Evolutionary conservation across 2,329 filamentous ascomycete genomes (phyloP), one percentile per base, ranked within the genome.

Genomic region (Fusarium ambrosium): DNA sequence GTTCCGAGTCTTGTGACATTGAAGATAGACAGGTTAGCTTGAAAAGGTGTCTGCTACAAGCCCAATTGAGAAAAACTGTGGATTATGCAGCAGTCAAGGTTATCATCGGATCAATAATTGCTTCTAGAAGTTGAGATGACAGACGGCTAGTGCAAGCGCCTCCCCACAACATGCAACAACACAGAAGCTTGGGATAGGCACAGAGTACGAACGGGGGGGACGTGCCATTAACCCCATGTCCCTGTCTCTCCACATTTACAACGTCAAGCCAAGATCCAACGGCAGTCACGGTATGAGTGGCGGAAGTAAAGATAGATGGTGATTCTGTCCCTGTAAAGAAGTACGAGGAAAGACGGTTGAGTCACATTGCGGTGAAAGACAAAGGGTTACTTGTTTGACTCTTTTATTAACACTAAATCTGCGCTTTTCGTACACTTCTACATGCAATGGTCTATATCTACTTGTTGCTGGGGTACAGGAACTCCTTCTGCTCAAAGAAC

Each of bases 401-500:
- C 8, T 51, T 68, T 48, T 14, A 75, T 75, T 69, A 74, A 74
- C 34, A 45, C 16, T 61, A 64, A 13, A 56, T 16, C 11, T 22
- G 13, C 62, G 36, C 69, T 73, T 73, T 70, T 75, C 10, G 9
- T 73, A 71, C 55, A 66, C 2, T n/a, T 72, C 65, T 76, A 75
- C 22, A 73, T 64, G 58, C 32, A 6, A 34, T 13, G 34, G 27
- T 29, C 34, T 41, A 56, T 58, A n/a, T 72, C 72, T 79, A 81
- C 18, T 82, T 83, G 78, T 89, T 89, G 80, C 86, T 89, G 20
- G 86, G 86, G 75, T 89, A 89, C 29, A 81, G 74, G 66, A 88
- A 87, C 22, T 79, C 82, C 56, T 84, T 82, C 29, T 73, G 71
- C 53, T 72, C 73, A 36, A 79, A 77, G 78, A 84, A 87, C 62